phyloP scores from a whole-genome alignment of 2,329 filamentous ascomycete genomes.

The Penicillium rolfsii region DNA sequence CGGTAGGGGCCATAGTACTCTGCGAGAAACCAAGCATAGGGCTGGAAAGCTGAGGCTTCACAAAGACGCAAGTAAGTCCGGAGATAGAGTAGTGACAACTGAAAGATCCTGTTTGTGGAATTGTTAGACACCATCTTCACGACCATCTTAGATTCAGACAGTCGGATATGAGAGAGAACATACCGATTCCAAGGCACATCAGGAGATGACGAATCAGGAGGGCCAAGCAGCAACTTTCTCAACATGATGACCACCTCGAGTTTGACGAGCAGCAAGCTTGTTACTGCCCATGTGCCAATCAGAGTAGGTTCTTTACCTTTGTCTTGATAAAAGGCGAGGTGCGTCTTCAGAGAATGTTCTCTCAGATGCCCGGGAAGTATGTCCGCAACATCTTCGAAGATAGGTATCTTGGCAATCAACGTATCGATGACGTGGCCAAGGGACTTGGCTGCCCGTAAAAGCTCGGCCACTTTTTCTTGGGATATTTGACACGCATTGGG shows the following conservation, averaged over 20 bases:
- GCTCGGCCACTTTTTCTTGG: neutral
- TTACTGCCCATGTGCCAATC: slow-evolving; percentile 7
- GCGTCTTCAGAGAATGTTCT: slow-evolving; percentile 3
- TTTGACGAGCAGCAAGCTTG: slow-evolving; percentile 10
- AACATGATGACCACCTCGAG: slow-evolving; percentile 11
- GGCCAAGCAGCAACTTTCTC: slow-evolving; percentile 8
- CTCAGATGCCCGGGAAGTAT: slow-evolving; percentile 2
- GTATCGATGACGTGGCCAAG: slow-evolving; percentile 6
- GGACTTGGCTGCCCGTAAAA: neutral
- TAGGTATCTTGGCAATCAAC: slow-evolving; percentile 8
- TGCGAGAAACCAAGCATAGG: slow-evolving; percentile 14
- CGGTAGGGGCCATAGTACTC: slow-evolving; percentile 4
- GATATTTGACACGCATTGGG: neutral
- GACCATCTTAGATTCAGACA: neutral
- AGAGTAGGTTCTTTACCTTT: neutral
- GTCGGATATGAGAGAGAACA: neutral
- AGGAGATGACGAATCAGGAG: neutral
- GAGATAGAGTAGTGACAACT: slow-evolving; percentile 7
- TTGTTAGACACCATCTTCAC: neutral
- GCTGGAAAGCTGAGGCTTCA: slow-evolving; percentile 6
- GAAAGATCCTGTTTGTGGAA: neutral
- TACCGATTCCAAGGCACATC: neutral
- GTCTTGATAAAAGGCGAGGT: slow-evolving; percentile 11
- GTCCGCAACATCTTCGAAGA: neutral
- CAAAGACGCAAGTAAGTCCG: slow-evolving; percentile 9